A percentile compares a stretch with the other conserved stretches of the same genome.
phyloP scores from a whole-genome alignment of 2,329 filamentous ascomycete species.

The Fusarium camptoceras region DNA sequence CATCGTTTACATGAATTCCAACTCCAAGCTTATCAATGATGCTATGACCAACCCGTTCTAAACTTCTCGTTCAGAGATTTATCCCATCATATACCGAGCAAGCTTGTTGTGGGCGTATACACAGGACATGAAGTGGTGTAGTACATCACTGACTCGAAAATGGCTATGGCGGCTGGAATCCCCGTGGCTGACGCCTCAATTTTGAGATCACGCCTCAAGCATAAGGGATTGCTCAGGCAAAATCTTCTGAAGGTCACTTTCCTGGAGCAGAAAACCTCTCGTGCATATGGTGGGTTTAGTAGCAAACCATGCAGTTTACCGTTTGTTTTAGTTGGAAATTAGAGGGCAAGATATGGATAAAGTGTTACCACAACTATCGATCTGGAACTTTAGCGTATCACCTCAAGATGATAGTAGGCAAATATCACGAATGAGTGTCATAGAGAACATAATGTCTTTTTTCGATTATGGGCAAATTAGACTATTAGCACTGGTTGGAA shows the following conservation, averaged over 20 bases:
- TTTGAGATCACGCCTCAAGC: background rate
- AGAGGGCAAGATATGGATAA: background rate
- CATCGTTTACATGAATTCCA: background rate
- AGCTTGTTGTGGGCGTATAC: background rate
- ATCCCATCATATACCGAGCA: background rate
- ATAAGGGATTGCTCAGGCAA: background rate
- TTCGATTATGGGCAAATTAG: background rate
- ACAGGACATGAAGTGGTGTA: background rate
- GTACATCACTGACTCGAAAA: background rate
- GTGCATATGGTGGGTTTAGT: background rate
- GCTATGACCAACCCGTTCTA: background rate
- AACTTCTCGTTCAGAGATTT: background rate
- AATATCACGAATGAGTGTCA: background rate
- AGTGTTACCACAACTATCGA: background rate
- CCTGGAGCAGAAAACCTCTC: background rate
- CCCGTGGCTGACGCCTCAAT: background rate
- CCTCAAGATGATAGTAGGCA: background rate
- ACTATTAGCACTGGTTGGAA: background rate
- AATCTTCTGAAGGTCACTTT: background rate
- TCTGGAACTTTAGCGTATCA: background rate
- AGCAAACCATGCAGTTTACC: background rate
- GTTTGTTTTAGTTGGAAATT: background rate
- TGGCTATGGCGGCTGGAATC: background rate
- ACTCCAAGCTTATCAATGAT: background rate
- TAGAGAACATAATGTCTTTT: background rate